These are phyloP conservation scores for Blumeriella jaapii DNA, from an alignment of 2,329 filamentous ascomycete species.

Conservation along the genomic window DNA sequence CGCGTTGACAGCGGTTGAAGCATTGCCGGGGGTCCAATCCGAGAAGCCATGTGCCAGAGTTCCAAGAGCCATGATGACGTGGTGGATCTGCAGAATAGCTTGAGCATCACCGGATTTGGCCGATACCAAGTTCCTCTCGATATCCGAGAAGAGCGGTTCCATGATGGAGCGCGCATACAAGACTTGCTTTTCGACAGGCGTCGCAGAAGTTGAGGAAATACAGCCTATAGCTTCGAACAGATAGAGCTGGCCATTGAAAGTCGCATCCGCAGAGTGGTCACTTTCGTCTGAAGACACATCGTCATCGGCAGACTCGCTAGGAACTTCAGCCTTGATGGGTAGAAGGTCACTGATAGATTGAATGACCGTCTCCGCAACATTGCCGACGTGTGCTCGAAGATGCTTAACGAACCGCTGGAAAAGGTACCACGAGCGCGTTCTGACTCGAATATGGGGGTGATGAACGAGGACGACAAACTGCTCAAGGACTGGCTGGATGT, in stretches of 20 bases:
- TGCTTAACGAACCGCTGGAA: slow-evolving; percentile 90
- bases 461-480: slow-evolving; percentile 87
- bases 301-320: slow-evolving; percentile 66
- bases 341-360: slow-evolving; percentile 81
- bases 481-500: slow-evolving; percentile 79
- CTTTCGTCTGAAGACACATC: slow-evolving; percentile 94
- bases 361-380: slow-evolving; percentile 84
- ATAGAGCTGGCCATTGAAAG: slow-evolving; percentile 85
- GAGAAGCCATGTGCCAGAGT: slow-evolving; percentile 88
- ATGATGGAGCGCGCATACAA: slow-evolving; percentile 80
- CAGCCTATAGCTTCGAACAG: slow-evolving; percentile 91
- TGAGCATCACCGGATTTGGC: slow-evolving; percentile 75
- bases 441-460: slow-evolving; percentile 75
- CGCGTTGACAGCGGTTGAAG: slow-evolving; percentile 30
- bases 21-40: slow-evolving; percentile 63
- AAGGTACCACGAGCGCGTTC: slow-evolving; percentile 89
- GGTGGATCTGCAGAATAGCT: slow-evolving; percentile 80
- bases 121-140: slow-evolving; percentile 65
- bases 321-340: slow-evolving; percentile 79
- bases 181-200: slow-evolving; percentile 74
- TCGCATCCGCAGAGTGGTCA: slow-evolving; percentile 77
- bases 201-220: slow-evolving; percentile 70
- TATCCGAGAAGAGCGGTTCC: slow-evolving; percentile 79
- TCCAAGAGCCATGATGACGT: slow-evolving; percentile 91
- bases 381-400: slow-evolving; percentile 70